These are phyloP conservation scores for Acanthamoeba lenticulata DNA, from an alignment of 208 protist genomes.

Conservation along the genomic window DNA sequence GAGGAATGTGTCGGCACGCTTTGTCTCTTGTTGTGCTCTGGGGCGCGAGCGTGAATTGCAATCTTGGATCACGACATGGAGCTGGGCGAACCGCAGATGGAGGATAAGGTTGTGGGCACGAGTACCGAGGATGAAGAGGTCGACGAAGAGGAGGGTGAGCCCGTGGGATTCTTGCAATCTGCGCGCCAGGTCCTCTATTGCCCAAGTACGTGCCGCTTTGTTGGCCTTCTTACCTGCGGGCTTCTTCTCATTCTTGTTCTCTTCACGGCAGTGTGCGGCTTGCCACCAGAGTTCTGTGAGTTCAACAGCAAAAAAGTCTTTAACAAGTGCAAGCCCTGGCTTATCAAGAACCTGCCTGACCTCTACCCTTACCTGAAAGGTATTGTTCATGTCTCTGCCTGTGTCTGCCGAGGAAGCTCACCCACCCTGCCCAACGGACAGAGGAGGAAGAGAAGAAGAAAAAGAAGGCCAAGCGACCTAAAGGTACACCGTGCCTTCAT, in stretches of 20 bases:
- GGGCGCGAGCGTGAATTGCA: too few relatives aligned
- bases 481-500: not conserved
- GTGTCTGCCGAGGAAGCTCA: not conserved
- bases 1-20: too few relatives aligned
- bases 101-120: not conserved
- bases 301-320: slow-evolving; percentile 64
- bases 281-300: slow-evolving; percentile 54
- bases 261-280: not conserved
- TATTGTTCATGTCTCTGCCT: not conserved
- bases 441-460: slow-evolving; percentile 61
- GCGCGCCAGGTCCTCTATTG: not conserved
- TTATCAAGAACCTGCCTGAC: slow-evolving; percentile 45
- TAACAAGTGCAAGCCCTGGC: slow-evolving; percentile 63
- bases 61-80: too few relatives aligned
- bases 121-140: not conserved
- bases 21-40: too few relatives aligned
- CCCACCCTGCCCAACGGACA: not conserved
- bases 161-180: not conserved
- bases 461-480: slow-evolving; percentile 47
- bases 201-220: not conserved
- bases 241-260: not conserved
- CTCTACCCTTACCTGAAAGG: slow-evolving; percentile 48
- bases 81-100: too few relatives aligned
- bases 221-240: too few relatives aligned
- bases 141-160: not conserved